Base-by-base conservation (phyloP, 2,329 filamentous ascomycete genomes). In the Ceratocystis colombiana region DNA sequence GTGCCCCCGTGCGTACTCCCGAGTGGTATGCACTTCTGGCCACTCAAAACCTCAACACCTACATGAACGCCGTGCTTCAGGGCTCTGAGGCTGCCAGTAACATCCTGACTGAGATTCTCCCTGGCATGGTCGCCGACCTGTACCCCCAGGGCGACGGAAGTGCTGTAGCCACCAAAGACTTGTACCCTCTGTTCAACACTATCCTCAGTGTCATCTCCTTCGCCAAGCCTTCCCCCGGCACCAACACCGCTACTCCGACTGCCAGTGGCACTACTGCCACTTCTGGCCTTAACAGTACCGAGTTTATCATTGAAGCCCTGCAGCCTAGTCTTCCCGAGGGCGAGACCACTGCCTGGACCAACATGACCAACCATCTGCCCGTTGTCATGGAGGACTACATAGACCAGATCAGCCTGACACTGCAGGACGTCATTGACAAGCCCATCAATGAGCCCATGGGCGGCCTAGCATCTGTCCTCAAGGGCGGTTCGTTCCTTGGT, bases 21-120 rank as follows among this genome's bases (percentile, higher is more conserved):
- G 66, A 62, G 2, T 70, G 68, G 68, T 68, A 66, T n/a, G 68
- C 48, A 8, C 55, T 70, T 2, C 61, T 69, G 63, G 68, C 33
- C 17, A 64, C 65, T 1, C 66, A 69, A 57, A 65, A 66, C 25
- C 68, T 65, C 62, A 69, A 69, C 50, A 63, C 66, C 10, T 68
- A 70, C 50, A 66, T 70, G 68, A 69, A 70, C 53, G 68, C 66
- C 41, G 61, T 69, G 22, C 10, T 57, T 17, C 53, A 33, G 22
- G 53, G 53, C 53, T 57, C 53, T 44, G 62, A 30, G 20, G 65
- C 65, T 44, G 66, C 68, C 37, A 67, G 64, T 3, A 68, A 64
- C 64, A 70, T 69, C 48, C 30, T 69, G 33, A 53, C 57, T 20
- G 64, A 68, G 28, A 62, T 46, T 17, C 66, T 70, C 5, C 68